phyloP scores from a whole-genome alignment of 768 basidiomycete genomes.

The Roridomyces roridus region DNA sequence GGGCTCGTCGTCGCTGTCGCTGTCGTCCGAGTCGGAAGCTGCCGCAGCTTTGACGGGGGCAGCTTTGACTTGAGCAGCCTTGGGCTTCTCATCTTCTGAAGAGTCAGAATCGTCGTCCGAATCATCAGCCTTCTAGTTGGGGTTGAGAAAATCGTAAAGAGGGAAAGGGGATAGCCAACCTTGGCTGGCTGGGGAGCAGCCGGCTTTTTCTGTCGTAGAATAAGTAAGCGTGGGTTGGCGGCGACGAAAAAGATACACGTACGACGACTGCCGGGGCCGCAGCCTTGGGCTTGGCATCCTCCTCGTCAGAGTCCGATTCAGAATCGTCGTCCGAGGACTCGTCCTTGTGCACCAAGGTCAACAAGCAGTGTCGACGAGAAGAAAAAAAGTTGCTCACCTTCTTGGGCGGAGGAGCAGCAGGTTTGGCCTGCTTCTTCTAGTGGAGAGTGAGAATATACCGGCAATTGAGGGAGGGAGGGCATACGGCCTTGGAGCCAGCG shows the following conservation, averaged over 20 bases:
- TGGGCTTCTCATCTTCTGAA: slow-evolving; percentile 62
- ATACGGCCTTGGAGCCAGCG: slow-evolving; percentile 31
- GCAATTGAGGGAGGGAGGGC: neutral
- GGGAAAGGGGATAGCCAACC: slow-evolving; percentile 4
- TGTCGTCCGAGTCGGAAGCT: slow-evolving; percentile 32
- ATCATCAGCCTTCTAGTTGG: slow-evolving; percentile 21
- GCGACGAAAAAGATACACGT: slow-evolving; percentile 1
- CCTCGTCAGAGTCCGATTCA: slow-evolving; percentile 30
- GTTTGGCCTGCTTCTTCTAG: slow-evolving; percentile 22
- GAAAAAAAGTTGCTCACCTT: slow-evolving; percentile 21
- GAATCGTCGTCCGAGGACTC: slow-evolving; percentile 28
- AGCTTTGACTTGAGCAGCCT: slow-evolving; percentile 56
- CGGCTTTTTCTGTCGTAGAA: slow-evolving; percentile 12
- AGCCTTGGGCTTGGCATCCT: slow-evolving; percentile 36
- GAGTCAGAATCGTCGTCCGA: slow-evolving; percentile 54
- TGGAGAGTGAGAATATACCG: neutral
- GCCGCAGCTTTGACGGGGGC: slow-evolving; percentile 41
- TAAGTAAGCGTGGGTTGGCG: neutral
- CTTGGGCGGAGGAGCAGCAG: slow-evolving; percentile 14
- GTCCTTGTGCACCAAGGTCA: slow-evolving; percentile 28
- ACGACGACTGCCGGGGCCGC: slow-evolving; percentile 36
- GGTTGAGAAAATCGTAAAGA: neutral
- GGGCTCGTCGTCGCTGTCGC: slow-evolving; percentile 27
- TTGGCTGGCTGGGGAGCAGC: slow-evolving; percentile 32
- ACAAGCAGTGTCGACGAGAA: neutral